These are phyloP conservation scores for Globisporangium camurandrum DNA, from an alignment of 352 stramenopile species.

Conservation along the genomic window DNA sequence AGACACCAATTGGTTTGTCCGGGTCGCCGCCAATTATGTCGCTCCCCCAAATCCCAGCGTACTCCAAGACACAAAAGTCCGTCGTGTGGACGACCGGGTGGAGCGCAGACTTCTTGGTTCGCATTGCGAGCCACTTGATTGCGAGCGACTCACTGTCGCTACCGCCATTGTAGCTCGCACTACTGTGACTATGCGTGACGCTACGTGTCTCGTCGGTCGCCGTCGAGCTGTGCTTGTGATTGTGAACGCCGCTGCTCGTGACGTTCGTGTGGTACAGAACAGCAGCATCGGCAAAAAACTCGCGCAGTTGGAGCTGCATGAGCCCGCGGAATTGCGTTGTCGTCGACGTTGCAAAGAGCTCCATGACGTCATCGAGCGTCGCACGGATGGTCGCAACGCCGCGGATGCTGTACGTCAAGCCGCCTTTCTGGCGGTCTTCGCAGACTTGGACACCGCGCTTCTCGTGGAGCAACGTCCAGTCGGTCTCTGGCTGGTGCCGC, in stretches of 20 bases:
- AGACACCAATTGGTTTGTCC: conserved; percentile 44
- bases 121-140: conserved; percentile 74
- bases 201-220: not conserved
- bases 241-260: no score
- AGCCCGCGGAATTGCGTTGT: conserved; percentile 58
- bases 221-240: conserved; percentile 11
- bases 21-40: conserved; percentile 42
- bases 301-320: conserved; percentile 69
- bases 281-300: conserved; percentile 60
- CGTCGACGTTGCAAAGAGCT: conserved; percentile 56
- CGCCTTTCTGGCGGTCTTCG: conserved; percentile 77
- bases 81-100: conserved; percentile 31
- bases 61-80: conserved; percentile 77
- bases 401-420: conserved; percentile 73
- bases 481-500: conserved; percentile 57
- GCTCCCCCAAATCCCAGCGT: conserved; percentile 52
- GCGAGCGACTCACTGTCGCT: conserved; percentile 69
- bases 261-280: conserved; percentile 56
- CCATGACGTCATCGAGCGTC: conserved; percentile 69
- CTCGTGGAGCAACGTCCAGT: conserved; percentile 72
- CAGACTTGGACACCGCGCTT: conserved; percentile 61
- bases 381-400: conserved; percentile 45
- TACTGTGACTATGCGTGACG: no score
- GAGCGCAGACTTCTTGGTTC: conserved; percentile 55
- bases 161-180: conserved; percentile 35